Base-by-base conservation (phyloP, 176 grass and related monocot genomes). In the Saccharum spontaneum region DNA sequence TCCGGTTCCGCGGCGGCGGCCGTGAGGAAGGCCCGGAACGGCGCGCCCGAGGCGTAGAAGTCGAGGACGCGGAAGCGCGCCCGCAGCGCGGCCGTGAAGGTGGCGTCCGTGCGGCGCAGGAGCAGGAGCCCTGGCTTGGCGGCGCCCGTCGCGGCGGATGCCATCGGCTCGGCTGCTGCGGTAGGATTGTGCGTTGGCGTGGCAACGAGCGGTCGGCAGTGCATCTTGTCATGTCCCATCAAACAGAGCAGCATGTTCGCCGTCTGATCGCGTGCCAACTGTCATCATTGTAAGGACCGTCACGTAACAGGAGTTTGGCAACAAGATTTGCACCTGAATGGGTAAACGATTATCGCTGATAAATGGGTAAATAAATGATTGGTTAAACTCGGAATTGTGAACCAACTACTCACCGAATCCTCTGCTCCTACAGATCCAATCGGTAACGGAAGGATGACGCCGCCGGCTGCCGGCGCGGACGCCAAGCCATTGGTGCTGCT, bases 401-500 rank as follows among this genome's bases (percentile, higher is more conserved):
- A 28, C 28, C 28, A 28, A 28, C 28, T 28, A 28, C 34, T 36
- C 33, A 34, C 33, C 33, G 33, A 34, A 34, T 44, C 41, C 67
- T 36, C 5, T 22, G 20, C 36, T 39, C 8, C 36, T 18, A n/a
- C 8, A 36, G 34, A 15, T 45, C 16, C 48, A 33, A 36, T 8
- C 4, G 28, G 16, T 11, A 12, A 65, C 0, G 0, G 10, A 26
- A 69, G 30, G 64, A 69, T 69, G 31, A 28, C 38, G 33, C 7
- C 33, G 39, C 2, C 69, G 41, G 18, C 45, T 1, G 9, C 11
- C 49, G 67, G 10, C 24, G 49, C 6, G 52, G 13, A 67, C 30
- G 13, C 43, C 2, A 80, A 4, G 62, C 87, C 70, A 70, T 30
- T 85, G 77, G 87, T 89, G 48, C 71, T 89, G 48, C 69, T 89